Evolutionary conservation across 345 rosid genomes (phyloP), one percentile per base, ranked within the genome.

Genomic region (Tarenaya hassleriana): DNA sequence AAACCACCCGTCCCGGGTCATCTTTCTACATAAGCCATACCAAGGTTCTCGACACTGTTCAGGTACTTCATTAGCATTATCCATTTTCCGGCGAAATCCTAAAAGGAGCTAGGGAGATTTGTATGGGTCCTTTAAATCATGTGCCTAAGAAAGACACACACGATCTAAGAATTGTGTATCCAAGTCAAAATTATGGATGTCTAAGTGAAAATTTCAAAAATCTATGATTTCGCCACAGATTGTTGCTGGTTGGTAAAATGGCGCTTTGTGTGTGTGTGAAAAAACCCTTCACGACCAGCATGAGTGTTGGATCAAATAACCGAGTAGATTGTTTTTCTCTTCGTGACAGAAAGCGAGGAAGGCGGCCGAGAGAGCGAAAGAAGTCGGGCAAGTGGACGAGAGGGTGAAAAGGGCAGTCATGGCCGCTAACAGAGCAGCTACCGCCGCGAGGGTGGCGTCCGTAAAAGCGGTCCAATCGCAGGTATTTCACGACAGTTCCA

Each of bases 361-460:
- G 48, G 81, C 82, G 52, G 79, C 81, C 18, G 73, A 66, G 58
- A 78, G 64, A 69, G 88, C 84, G 16, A 41, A 41, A 40, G 64
- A 66, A 5, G 46, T 70, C 4, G 74, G 64, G 52, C 73, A 56
- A 69, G 47, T 75, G 40, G 95, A 86, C 1, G 83, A 75, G 50
- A 77, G 83, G 44, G 76, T 83, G 41, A 77, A 75, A 51, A 80
- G 61, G 69, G 79, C 72, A 7, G 57, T 81, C 24, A 69, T 74
- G 35, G 77, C 75, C 5, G 86, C 92, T 34, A 86, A 83, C 34
- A 81, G 71, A 67, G 77, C 95, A 4, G 92, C 95, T 15, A 82
- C 70, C 63, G 87, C 87, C 7, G 90, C 95, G 8, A 74, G 95
- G 68, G 87, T 82, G 32, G 85, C 84, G 12, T 76, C 95, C 7